phyloP scores from a whole-genome alignment of 1,139 yeast genomes.

The Groenewaldozyma auringiensis region DNA sequence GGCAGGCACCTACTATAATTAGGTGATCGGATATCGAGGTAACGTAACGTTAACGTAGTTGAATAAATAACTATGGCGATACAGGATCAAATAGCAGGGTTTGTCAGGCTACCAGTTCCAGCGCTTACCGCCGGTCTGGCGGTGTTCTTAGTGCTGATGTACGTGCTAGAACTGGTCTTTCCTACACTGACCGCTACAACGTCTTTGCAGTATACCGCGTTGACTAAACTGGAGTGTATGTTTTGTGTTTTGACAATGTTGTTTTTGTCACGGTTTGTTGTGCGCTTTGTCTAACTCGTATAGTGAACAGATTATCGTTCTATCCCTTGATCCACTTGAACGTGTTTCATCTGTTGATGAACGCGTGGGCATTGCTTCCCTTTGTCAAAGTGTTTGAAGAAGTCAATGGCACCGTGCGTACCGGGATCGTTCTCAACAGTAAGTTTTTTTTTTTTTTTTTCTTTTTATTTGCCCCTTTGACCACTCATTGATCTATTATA shows the following conservation, averaged over 20 bases:
- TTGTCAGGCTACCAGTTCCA: slow-evolving; percentile 36
- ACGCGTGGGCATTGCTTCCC: slow-evolving; percentile 55
- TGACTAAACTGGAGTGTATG: slow-evolving; percentile 44
- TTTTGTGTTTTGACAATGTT: background rate
- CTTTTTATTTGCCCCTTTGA: background rate
- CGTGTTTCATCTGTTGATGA: slow-evolving; percentile 55
- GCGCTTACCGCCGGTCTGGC: slow-evolving; percentile 62
- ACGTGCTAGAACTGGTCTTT: slow-evolving; percentile 27
- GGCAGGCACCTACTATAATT: too few species aligned
- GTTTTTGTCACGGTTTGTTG: too few species aligned
- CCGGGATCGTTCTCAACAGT: slow-evolving; percentile 70
- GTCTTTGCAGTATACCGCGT: slow-evolving; percentile 48
- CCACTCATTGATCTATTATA: background rate
- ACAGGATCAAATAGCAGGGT: background rate
- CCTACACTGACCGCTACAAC: slow-evolving; percentile 33
- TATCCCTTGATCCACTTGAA: slow-evolving; percentile 67
- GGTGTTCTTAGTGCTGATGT: slow-evolving; percentile 43
- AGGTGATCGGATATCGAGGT: too few species aligned
- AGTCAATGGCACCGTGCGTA: slow-evolving; percentile 75
- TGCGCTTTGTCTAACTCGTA: too few species aligned
- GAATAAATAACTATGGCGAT: background rate
- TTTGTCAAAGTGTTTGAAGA: slow-evolving; percentile 58
- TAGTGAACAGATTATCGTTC: slow-evolving; percentile 56
- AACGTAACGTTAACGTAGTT: too few species aligned
- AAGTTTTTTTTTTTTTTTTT: slow-evolving; percentile 7